Percentiles rank a stretch among this genome's conserved stretches.
phyloP scores from a whole-genome alignment of 2,329 filamentous ascomycete species.

The Verticillium nonalfalfae region DNA sequence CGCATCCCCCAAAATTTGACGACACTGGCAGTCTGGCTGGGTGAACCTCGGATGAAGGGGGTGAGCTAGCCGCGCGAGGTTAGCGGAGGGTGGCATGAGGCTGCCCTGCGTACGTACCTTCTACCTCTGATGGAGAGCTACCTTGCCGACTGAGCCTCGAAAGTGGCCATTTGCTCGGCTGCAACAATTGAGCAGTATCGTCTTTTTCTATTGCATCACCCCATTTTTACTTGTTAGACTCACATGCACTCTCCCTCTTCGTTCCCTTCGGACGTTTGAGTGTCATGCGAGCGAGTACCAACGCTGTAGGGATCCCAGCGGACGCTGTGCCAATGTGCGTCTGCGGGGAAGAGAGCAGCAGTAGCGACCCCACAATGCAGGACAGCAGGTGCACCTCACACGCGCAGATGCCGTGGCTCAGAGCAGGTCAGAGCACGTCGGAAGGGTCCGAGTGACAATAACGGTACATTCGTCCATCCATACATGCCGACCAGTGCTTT shows the following conservation, averaged over 20 bases:
- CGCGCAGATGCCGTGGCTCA: neutral
- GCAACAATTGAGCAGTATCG: too few species aligned
- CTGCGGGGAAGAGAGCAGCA: neutral
- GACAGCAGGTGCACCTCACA: neutral
- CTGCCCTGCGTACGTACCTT: too few species aligned
- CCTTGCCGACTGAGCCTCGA: too few species aligned
- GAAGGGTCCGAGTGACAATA: neutral
- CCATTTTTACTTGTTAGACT: too few species aligned
- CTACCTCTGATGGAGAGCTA: too few species aligned
- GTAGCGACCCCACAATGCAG: neutral
- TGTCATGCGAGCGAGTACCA: neutral
- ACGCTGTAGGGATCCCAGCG: neutral
- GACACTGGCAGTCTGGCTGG: neutral
- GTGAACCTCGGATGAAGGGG: neutral
- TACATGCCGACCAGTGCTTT: neutral
- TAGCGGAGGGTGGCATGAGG: neutral
- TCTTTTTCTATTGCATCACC: too few species aligned
- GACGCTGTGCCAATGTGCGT: neutral
- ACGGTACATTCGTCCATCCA: neutral
- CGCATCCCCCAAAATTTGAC: neutral
- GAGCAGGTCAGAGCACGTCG: neutral
- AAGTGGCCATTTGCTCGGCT: too few species aligned
- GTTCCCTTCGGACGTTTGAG: too few species aligned
- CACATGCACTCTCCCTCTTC: too few species aligned
- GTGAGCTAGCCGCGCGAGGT: neutral